Evolutionary conservation across 352 stramenopile genomes (phyloP).

Genomic region (Phytopythium sindhum): DNA sequence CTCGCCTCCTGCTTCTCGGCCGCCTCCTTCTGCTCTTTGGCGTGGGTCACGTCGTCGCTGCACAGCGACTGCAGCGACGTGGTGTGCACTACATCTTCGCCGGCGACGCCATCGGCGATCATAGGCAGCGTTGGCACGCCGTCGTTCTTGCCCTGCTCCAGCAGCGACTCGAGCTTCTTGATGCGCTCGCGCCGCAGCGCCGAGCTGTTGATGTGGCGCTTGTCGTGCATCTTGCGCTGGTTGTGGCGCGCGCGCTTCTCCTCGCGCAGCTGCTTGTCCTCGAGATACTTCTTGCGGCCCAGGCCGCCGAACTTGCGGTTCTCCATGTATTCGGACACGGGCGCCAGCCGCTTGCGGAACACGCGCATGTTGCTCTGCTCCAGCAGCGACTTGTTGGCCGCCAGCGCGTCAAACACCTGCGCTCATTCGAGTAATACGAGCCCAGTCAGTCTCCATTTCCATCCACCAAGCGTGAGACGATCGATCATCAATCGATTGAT

Average conservation of each 20-base stretch:
- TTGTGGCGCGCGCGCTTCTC: conserved; percentile 83
- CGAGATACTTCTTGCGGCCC: conserved; percentile 84
- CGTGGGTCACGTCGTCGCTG: conserved; percentile 45
- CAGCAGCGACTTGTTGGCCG: conserved; percentile 46
- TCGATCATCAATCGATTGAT: background rate
- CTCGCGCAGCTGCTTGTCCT: conserved; percentile 83
- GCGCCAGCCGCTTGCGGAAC: conserved; percentile 77
- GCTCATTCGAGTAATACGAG: background rate
- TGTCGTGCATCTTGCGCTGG: conserved; percentile 88
- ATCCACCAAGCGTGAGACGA: background rate
- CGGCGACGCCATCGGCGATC: conserved; percentile 90
- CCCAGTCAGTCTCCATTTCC: background rate
- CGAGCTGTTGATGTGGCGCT: conserved; percentile 93
- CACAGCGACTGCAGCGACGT: conserved; percentile 62
- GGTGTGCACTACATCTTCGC: conserved; percentile 56
- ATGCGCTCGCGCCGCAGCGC: conserved; percentile 88
- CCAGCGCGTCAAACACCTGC: conserved; percentile 57
- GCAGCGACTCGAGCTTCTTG: conserved; percentile 89
- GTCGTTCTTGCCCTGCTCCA: conserved; percentile 78
- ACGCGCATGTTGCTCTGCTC: conserved; percentile 73
- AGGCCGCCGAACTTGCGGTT: conserved; percentile 80
- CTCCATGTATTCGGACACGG: conserved; percentile 77
- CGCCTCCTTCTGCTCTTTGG: conserved; percentile 44
- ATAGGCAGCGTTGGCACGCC: conserved; percentile 51
- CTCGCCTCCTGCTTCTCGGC: conserved; percentile 55